Evolutionary conservation across 345 rosid genomes (phyloP), one percentile per base, ranked within the genome.

Genomic region (Acer negundo): DNA sequence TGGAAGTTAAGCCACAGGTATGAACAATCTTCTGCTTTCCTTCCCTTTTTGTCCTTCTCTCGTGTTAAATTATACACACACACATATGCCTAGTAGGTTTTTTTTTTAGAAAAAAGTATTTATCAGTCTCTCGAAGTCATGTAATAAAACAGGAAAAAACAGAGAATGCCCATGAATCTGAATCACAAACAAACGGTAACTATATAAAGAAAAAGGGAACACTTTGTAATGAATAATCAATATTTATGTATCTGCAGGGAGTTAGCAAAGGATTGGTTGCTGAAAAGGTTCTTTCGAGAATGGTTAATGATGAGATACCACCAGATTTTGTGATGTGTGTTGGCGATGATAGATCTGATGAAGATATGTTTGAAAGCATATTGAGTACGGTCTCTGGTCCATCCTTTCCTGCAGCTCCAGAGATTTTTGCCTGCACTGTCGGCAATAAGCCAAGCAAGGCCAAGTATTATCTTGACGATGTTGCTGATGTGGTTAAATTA

Each of bases 1-100:
- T 94, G 28, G 96, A 92, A 89, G 98, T 92, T 73, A 92, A 92
- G 82, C 98, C 98, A 67, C 97, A 94, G 91, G 98, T 91, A 80
- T 44, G 66, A 24, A 22, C 62, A 17, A 67, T 20, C 22, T 35
- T 63, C 16, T 44, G 1, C 8, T 23, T 16, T 22, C 13, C 17
- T 16, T 5, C 51, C 11, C 20, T 5, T 38, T 24, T 15, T 15
- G 2, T 35, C 46, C 38, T 16, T 35, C n/a, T n/a, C 38, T 35
- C 38, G 17, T 51, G 61, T 62, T 53, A 9, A 53, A 7, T 28
- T 38, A 13, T 40, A 1, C 6, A 0, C 1, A 8, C 15, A 10
- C 22, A 20, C 62, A 7, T 3, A 38, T 4, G 3, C 46, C 46
- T 1, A 42, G 11, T 42, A 42, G 46, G 46, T 42, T 42, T 7